phyloP scores from a whole-genome alignment of 305 asterid genomes.

The Solanum hybrid region DNA sequence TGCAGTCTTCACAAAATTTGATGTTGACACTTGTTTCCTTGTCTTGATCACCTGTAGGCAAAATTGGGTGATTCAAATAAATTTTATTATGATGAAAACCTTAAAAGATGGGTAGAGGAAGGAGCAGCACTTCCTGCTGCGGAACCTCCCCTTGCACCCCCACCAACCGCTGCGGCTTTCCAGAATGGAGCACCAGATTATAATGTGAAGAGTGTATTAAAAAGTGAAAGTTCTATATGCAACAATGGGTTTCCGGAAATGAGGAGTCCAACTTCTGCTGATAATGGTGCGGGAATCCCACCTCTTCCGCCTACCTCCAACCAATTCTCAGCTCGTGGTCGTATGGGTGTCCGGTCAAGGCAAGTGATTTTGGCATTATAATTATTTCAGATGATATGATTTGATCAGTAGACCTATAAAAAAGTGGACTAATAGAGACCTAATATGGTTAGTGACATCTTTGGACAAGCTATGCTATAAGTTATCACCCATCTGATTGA shows the following conservation, averaged over 20 bases:
- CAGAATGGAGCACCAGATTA: constrained; percentile 67
- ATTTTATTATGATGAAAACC: constrained; percentile 78
- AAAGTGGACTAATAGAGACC: background rate
- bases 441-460: background rate
- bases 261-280: constrained; percentile 45
- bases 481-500: background rate
- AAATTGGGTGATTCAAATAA: constrained; percentile 87
- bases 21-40: background rate
- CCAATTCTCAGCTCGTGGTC: constrained; percentile 81
- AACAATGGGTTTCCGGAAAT: constrained; percentile 53
- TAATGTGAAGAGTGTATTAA: constrained; percentile 54
- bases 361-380: constrained; percentile 15
- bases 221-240: constrained; percentile 37
- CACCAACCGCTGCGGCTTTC: constrained; percentile 58
- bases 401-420: background rate
- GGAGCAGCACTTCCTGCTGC: constrained; percentile 69
- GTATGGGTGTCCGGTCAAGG: constrained; percentile 86
- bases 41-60: constrained; percentile 41
- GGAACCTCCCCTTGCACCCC: constrained; percentile 77
- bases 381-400: background rate
- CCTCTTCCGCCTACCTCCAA: constrained; percentile 92
- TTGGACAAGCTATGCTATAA: background rate
- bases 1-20: constrained; percentile 4
- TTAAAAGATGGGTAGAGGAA: constrained; percentile 98
- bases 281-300: constrained; percentile 73